Base-by-base conservation (phyloP, 169 alveolate genomes). In the Toxoplasma gondii region DNA sequence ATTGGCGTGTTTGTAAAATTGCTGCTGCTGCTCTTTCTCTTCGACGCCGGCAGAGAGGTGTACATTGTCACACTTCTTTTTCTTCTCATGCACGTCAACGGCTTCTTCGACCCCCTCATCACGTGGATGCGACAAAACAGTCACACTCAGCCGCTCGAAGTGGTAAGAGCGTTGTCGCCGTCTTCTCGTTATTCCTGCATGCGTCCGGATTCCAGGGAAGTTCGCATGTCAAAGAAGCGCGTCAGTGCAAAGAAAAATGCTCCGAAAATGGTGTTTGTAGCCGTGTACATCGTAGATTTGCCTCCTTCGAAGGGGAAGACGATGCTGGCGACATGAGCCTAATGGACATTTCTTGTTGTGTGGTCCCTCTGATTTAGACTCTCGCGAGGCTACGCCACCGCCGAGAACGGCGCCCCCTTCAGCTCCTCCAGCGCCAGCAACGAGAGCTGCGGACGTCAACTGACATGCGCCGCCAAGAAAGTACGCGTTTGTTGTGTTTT, bases 371-470 rank as follows among this genome's bases (percentile, higher is more conserved):
- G 74, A 4, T 19, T 31, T 64, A 90, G 93, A 90, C 93, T 16
- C 39, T 90, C 78, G 93, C 93, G 38, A 88, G 82, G 49, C 88
- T 90, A 87, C 64, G 93, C 44, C 38, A 70, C 34, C 39, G 93
- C 24, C 87, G 88, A 41, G 93, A 90, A 74, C 93, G 93, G 39
- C 81, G 93, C 44, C 93, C 93, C 1, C 69, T 90, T 44, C 93
- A 41, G 70, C 78, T 22, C 24, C 93, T 90, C 31, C 93, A 80
- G 78, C 87, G 49, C 78, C 93, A 36, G 74, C 93, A 90, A 87
- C 93, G 82, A 54, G 83, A 36, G 88, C 88, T 90, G 88, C 93
- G 82, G 31, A 82, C 93, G 38, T 67, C 93, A n/a, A 70, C 82
- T 22, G 88, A 39, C 67, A 12, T 82, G 36, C 38, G 90, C 22